Evolutionary conservation across 768 basidiomycete genomes (phyloP), one percentile per base, ranked within the genome.

Genomic region (Termitomyces sp.): DNA sequence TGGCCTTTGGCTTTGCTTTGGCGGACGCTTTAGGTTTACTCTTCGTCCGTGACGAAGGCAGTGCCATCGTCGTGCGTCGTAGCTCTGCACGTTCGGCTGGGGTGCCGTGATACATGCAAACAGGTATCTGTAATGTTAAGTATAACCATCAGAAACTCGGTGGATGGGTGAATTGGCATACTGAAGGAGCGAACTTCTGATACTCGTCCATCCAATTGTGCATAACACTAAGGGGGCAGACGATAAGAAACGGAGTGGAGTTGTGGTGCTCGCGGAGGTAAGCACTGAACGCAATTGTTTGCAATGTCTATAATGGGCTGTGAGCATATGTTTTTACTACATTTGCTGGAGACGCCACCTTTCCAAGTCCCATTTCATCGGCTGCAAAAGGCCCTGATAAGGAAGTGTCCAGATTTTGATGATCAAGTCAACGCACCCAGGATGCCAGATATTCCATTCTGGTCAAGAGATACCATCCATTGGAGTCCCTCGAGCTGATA

Each of bases 291-390:
- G 95, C 85, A 44, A 99, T 99, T 0, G 87, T 91, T 79, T 99
- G 97, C 0, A 98, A 78, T 0, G 97, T 99, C 91, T 97, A 58
- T 22, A 48, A 31, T 29, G 8, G 18, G n/a, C 27, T 29, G n/a
- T 46, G 12, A 47, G 37, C 32, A 13, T 47, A 34, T 14, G 12
- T 50, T 54, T 36, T 5, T 12, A 24, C 1, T 43, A n/a, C 12
- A 52, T 14, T 18, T 18, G n/a, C 43, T 10, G 42, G 4, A 58
- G 58, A 16, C 6, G 27, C 69, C 34, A 86, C 88, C 79, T 90
- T 93, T 51, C 94, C 94, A 1, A 96, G 74, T 20, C 94, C 94
- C 94, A 97, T 97, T 69, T 97, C 94, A 64, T 97, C 94, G 27
- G 94, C 94, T 86, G 27, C 3, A 72, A 43, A 50, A 31, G n/a